These are phyloP conservation scores for Claviceps africana DNA, from an alignment of 2,329 filamentous ascomycete genomes.

Conservation along the genomic window DNA sequence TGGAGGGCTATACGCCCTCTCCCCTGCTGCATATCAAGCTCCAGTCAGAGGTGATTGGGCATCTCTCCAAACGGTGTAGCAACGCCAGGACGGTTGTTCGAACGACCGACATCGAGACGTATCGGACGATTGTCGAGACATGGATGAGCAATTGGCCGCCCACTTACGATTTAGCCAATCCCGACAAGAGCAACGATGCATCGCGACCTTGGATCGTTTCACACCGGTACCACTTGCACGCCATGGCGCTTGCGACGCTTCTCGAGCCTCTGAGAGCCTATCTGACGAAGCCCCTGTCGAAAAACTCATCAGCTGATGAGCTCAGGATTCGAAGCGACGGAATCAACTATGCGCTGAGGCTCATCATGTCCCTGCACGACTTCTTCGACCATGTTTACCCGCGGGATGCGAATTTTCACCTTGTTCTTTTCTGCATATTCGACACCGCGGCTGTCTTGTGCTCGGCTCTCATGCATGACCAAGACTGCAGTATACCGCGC, in stretches of 20 bases:
- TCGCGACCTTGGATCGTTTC: conserved; percentile 27
- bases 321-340: conserved; percentile 25
- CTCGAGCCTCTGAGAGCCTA: conserved; percentile 31
- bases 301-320: conserved; percentile 17
- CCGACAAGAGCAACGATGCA: conserved; percentile 28
- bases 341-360: conserved; percentile 28
- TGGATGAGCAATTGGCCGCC: conserved; percentile 31
- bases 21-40: conserved; percentile 23
- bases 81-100: conserved; percentile 15
- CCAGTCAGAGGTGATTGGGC: conserved; percentile 20
- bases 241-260: conserved; percentile 29
- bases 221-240: conserved; percentile 32
- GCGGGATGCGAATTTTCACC: conserved; percentile 33
- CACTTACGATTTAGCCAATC: conserved; percentile 22
- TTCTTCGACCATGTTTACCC: conserved; percentile 31
- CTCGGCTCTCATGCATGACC: conserved; percentile 36
- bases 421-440: conserved; percentile 35
- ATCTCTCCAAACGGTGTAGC: conserved; percentile 18
- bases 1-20: conserved; percentile 19
- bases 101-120: conserved; percentile 18
- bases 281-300: conserved; percentile 24
- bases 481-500: conserved; percentile 23
- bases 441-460: conserved; percentile 36
- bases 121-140: conserved; percentile 21
- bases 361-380: conserved; percentile 24